Conservation (phyloP, 225 moss, liverwort and hornwort genomes). For the Thuidium tamariscinum region DNA sequence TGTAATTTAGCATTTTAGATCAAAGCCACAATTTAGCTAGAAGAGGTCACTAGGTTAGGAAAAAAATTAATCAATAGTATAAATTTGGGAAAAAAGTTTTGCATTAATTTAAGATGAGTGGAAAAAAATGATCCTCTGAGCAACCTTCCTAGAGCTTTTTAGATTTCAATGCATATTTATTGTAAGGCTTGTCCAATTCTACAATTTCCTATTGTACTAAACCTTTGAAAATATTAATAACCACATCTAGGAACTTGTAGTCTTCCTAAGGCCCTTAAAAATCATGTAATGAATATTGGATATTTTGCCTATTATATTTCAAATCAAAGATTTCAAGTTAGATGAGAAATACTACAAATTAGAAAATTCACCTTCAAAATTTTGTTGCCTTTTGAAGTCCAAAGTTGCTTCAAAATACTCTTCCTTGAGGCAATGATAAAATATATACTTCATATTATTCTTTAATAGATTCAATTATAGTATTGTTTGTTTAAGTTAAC, state of each 20-base stretch:
- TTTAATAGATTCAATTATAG: neutral
- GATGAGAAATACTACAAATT: neutral
- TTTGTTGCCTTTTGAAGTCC: neutral
- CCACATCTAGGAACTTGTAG: no score
- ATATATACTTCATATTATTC: neutral
- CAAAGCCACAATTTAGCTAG: neutral
- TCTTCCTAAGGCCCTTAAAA: no score
- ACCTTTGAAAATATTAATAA: neutral
- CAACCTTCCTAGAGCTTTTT: rapidly evolving
- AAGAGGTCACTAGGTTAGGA: neutral
- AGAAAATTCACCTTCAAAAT: rapidly evolving
- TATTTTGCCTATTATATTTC: neutral
- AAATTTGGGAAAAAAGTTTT: rapidly evolving
- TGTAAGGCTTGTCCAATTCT: rapidly evolving
- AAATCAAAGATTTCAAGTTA: neutral
- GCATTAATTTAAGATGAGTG: neutral
- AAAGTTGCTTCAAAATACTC: neutral
- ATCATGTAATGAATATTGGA: neutral
- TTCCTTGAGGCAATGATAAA: neutral
- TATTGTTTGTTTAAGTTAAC: neutral
- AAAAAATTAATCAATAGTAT: neutral
- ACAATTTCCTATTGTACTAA: neutral
- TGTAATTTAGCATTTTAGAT: neutral
- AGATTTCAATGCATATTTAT: rapidly evolving
- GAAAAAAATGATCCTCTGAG: neutral